Conservation (phyloP, 306 rosid species). For the Datisca glomerata region DNA sequence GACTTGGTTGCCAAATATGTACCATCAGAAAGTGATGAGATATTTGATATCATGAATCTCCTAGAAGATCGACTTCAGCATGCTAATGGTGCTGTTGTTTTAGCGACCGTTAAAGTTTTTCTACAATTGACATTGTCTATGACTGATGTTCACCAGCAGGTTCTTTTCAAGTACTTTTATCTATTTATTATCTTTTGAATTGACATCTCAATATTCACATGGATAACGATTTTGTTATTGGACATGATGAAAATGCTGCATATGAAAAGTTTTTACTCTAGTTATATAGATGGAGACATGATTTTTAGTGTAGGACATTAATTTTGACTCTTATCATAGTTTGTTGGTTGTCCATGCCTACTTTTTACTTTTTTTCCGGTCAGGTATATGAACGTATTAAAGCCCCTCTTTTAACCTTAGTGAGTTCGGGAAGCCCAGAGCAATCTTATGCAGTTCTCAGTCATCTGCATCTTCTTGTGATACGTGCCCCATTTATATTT, state of each 20-base stretch:
- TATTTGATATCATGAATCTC: slow-evolving; percentile 95
- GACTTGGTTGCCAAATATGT: slow-evolving; percentile 83
- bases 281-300: no score
- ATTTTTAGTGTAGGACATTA: no score
- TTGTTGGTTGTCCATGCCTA: slow-evolving; percentile 1
- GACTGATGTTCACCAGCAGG: slow-evolving; percentile 99
- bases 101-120: slow-evolving; percentile 88
- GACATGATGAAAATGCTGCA: slow-evolving; percentile 5
- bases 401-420: slow-evolving; percentile 93
- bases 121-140: slow-evolving; percentile 91
- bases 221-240: no score
- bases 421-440: slow-evolving; percentile 99
- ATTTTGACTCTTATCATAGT: slow-evolving; percentile 1
- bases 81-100: slow-evolving; percentile 99
- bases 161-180: slow-evolving; percentile 18
- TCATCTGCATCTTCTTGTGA: slow-evolving; percentile 94
- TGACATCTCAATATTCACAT: no score
- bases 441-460: slow-evolving; percentile 96
- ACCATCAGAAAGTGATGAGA: slow-evolving; percentile 75
- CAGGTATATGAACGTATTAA: slow-evolving; percentile 97
- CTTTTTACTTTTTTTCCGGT: slow-evolving; percentile 1
- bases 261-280: no score
- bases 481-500: slow-evolving; percentile 97
- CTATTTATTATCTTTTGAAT: not conserved
- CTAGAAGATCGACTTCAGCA: slow-evolving; percentile 99